Evolutionary conservation across 2,329 filamentous ascomycete genomes (phyloP).

Genomic region (Ophiostoma himal-ulmi): DNA sequence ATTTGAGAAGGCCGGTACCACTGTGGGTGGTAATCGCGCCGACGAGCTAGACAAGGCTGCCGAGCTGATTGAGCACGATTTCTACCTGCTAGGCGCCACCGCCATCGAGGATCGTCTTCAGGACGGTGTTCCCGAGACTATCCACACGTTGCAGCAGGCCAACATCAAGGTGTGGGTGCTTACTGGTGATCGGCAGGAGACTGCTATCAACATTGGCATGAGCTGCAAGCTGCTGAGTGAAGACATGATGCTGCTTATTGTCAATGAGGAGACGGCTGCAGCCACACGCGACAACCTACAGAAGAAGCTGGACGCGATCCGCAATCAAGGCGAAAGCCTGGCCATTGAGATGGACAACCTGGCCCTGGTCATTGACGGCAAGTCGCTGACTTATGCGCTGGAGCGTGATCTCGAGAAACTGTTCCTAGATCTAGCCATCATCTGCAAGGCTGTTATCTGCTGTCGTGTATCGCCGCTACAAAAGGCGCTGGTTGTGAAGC

Average conservation of each 20-base stretch:
- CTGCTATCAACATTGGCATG: constrained; percentile 99
- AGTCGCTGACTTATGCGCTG: constrained; percentile 85
- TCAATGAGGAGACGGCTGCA: constrained; percentile 79
- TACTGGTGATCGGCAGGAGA: constrained; percentile 96
- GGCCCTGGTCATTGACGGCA: constrained; percentile 91
- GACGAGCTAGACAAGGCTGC: constrained; percentile 96
- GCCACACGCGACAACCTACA: constrained; percentile 82
- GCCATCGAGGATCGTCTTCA: constrained; percentile 96
- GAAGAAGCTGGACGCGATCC: constrained; percentile 89
- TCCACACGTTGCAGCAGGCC: constrained; percentile 91
- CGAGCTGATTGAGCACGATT: constrained; percentile 88
- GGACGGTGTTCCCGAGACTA: constrained; percentile 95
- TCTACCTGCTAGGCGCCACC: constrained; percentile 86
- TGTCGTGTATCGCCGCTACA: constrained; percentile 94
- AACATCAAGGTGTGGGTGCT: constrained; percentile 99
- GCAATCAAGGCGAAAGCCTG: constrained; percentile 69
- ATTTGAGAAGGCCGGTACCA: constrained; percentile 82
- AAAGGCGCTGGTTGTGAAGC: constrained; percentile 94
- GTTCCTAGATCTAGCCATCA: constrained; percentile 85
- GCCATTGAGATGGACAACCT: constrained; percentile 73
- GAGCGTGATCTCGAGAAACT: constrained; percentile 91
- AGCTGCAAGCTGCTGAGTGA: constrained; percentile 97
- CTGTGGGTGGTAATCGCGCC: constrained; percentile 82
- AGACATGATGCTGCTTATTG: constrained; percentile 94
- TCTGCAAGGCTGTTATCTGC: constrained; percentile 99